Evolutionary conservation across 1,284 basidiomycete genomes (phyloP), one percentile per base, ranked within the genome.

Genomic region (Sporisorium exsertum): DNA sequence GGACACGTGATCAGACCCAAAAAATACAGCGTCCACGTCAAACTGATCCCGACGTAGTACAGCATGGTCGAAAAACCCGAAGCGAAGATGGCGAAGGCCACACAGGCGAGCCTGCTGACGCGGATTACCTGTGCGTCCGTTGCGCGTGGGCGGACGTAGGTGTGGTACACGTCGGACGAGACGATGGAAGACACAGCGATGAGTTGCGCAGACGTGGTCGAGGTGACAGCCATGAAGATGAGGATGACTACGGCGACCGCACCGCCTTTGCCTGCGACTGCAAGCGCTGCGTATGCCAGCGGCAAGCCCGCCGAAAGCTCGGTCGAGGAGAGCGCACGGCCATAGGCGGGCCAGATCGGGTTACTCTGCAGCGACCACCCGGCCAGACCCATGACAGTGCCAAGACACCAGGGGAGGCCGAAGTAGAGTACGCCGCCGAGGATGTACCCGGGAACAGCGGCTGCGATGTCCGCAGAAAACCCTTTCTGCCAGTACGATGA

Each of bases 11-110:
- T 76, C 22, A 80, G 45, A 12, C 75, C 71, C 12, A 85, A 59
- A 56, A 82, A 81, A 64, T 83, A 83, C 20, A 83, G 62, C 16
- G 79, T 82, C 81, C 81, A 82, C 8, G 79, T 82, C 22, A 82
- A 47, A 9, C 46, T 61, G 24, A 82, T 72, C 15, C 81, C 81
- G 26, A 68, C 59, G 58, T 82, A 77, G 67, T 74, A 76, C 2
- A 83, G 66, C 58, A 71, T 77, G 13, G 72, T 67, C 3, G 59
- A 64, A 24, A 83, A 77, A 0, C 50, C 80, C 9, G 60, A 65
- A 5, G 75, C 69, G 13, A 83, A 68, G 54, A 83, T 53, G n/a
- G 80, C 79, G 24, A 83, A 81, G 16, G 69, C 75, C 40, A 82
- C 64, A 53, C 78, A 81, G 0, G 77, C 68, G 7, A 59, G 18